Percentiles rank a stretch among this genome's conserved stretches.
Evolutionary conservation across 2,329 filamentous ascomycete species (phyloP).

Genomic region (Podosphaera fusca): DNA sequence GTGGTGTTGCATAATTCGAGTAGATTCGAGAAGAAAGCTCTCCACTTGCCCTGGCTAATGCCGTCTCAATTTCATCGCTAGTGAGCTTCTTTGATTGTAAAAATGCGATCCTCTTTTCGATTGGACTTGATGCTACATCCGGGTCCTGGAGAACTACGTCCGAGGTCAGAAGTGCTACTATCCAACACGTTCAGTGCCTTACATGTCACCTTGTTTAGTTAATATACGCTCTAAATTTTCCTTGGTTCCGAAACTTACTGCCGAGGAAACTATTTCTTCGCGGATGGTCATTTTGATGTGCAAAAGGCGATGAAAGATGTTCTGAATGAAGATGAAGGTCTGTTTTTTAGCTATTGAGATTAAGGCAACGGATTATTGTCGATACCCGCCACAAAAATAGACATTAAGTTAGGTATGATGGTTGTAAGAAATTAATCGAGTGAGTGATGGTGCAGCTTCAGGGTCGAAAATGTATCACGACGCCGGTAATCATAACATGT

Average conservation of each 20-base stretch:
- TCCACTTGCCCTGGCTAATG: conserved; percentile 53
- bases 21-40: conserved; percentile 23
- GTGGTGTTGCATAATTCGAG: conserved; percentile 21
- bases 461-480: too few species aligned
- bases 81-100: conserved; percentile 93
- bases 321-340: too few species aligned
- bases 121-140: conserved; percentile 66
- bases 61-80: conserved; percentile 75
- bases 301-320: too few species aligned
- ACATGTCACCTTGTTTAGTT: conserved; percentile 16
- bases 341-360: too few species aligned
- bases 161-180: conserved; percentile 5
- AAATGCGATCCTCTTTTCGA: conserved; percentile 83
- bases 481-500: too few species aligned
- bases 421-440: too few species aligned
- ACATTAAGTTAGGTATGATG: too few species aligned
- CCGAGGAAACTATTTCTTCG: conserved; percentile 76
- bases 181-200: conserved; percentile 6
- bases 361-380: too few species aligned
- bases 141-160: conserved; percentile 72
- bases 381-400: too few species aligned
- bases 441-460: too few species aligned
- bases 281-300: conserved; percentile 47
- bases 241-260: conserved; percentile 26
- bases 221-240: conserved; percentile 8